Conservation (phyloP, 2,329 filamentous ascomycete species). For the Thelonectria discophora region DNA sequence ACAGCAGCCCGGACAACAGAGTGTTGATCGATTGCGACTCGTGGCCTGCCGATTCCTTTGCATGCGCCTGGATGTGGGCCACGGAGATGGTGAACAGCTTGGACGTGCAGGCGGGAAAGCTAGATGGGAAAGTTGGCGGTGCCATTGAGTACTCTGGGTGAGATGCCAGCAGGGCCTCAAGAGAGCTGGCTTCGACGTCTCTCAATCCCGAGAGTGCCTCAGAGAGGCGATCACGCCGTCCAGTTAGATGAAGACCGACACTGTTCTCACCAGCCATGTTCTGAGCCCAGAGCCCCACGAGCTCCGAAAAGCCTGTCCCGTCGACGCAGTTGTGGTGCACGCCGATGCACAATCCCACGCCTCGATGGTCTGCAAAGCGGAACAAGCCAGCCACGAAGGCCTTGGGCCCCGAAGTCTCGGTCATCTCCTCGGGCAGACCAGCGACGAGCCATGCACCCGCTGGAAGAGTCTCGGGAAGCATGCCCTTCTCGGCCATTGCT, state of each 20-base stretch:
- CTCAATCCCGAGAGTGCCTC: neutral
- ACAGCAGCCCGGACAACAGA: slow-evolving; percentile 13
- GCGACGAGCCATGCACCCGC: slow-evolving; percentile 5
- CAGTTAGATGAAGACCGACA: neutral
- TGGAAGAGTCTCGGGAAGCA: slow-evolving; percentile 2
- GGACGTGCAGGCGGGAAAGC: slow-evolving; percentile 19
- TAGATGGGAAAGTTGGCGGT: slow-evolving; percentile 4
- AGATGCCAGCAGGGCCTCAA: neutral
- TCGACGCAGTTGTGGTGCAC: slow-evolving; percentile 20
- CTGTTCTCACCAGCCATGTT: neutral
- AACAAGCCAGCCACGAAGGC: slow-evolving; percentile 11
- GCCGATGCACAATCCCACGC: slow-evolving; percentile 16
- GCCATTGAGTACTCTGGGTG: slow-evolving; percentile 17
- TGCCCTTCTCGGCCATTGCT: neutral
- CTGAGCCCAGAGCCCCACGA: slow-evolving; percentile 11
- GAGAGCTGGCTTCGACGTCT: neutral
- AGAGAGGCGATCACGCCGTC: neutral
- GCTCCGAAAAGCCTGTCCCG: slow-evolving; percentile 11
- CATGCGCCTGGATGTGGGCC: slow-evolving; percentile 2
- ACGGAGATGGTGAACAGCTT: slow-evolving; percentile 17
- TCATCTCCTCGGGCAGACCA: neutral
- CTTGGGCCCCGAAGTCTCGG: neutral
- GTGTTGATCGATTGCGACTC: slow-evolving; percentile 13
- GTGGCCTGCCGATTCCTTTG: neutral
- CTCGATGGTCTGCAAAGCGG: slow-evolving; percentile 11